Conservation (phyloP, 1,284 basidiomycete species). For the Cystobasidium sp. region DNA sequence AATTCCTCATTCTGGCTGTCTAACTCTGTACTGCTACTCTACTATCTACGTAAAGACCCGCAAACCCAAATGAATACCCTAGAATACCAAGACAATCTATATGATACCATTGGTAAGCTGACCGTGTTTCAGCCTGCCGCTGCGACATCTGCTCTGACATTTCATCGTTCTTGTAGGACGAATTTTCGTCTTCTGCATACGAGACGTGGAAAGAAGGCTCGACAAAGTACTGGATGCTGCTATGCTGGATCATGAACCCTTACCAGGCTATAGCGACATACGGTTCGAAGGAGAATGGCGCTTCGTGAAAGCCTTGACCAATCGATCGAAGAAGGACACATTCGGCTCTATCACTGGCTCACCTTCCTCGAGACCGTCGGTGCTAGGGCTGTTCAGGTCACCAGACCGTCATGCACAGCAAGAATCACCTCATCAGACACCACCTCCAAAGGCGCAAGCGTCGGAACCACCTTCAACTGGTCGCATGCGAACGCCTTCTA, state of each 20-base stretch:
- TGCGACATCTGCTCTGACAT: slow-evolving; percentile 64
- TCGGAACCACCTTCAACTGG: slow-evolving; percentile 8
- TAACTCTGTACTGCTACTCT: slow-evolving; percentile 85
- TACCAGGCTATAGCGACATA: slow-evolving; percentile 75
- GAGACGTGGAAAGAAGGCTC: slow-evolving; percentile 84
- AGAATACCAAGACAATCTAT: slow-evolving; percentile 41
- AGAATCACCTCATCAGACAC: not conserved
- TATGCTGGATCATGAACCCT: slow-evolving; percentile 80
- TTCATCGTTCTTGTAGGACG: slow-evolving; percentile 73
- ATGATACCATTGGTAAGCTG: slow-evolving; percentile 36
- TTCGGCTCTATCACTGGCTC: slow-evolving; percentile 15
- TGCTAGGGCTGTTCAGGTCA: slow-evolving; percentile 41
- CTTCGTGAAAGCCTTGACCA: slow-evolving; percentile 72
- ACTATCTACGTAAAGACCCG: slow-evolving; percentile 80
- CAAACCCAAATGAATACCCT: slow-evolving; percentile 45
- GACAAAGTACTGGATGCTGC: slow-evolving; percentile 82
- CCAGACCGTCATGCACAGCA: slow-evolving; percentile 20
- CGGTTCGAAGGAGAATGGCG: slow-evolving; percentile 97
- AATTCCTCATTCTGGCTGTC: slow-evolving; percentile 92
- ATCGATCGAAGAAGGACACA: slow-evolving; percentile 62
- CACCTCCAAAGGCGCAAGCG: not conserved
- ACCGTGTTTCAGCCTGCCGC: slow-evolving; percentile 19
- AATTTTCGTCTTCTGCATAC: slow-evolving; percentile 94
- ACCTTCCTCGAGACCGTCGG: slow-evolving; percentile 24
- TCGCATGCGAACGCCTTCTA: slow-evolving; percentile 43